Evolutionary conservation across 352 stramenopile species (phyloP).

Genomic region (Aphanomyces stellatus): DNA sequence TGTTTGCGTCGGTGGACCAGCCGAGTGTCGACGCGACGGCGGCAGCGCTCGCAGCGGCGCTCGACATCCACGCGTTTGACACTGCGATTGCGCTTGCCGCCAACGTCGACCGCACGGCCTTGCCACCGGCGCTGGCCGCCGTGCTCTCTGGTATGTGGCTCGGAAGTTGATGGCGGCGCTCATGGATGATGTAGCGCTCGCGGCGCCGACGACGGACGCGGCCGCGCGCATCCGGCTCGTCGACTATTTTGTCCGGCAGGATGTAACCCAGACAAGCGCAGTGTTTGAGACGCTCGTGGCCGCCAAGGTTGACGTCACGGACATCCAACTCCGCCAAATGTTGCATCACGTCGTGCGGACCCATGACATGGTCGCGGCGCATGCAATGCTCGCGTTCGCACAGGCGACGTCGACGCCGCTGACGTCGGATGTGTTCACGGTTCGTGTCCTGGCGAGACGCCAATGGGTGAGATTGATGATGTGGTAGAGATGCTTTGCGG

Average conservation of each 20-base stretch:
- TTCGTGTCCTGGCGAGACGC: neutral
- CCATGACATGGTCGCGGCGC: neutral
- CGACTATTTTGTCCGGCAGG: neutral
- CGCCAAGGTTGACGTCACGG: neutral
- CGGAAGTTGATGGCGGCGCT: too few species aligned
- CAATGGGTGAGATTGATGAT: neutral
- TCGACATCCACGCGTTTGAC: too few species aligned
- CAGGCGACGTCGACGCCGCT: neutral
- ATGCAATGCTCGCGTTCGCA: neutral
- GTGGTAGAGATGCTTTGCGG: constrained; percentile 12
- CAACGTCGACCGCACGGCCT: too few species aligned
- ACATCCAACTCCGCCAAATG: neutral
- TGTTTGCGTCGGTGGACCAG: too few species aligned
- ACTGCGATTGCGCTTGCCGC: too few species aligned
- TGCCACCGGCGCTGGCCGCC: too few species aligned
- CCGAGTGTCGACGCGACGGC: too few species aligned
- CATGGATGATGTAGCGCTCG: too few species aligned
- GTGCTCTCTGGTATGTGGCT: too few species aligned
- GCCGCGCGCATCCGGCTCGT: neutral
- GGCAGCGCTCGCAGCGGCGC: too few species aligned
- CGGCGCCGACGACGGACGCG: neutral
- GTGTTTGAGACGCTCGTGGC: neutral
- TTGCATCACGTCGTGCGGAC: neutral
- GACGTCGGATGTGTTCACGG: constrained; percentile 9
- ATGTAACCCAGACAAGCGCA: neutral